Evolutionary conservation across 2,329 filamentous ascomycete genomes (phyloP).

Genomic region (Clarireedia homoeocarpa): DNA sequence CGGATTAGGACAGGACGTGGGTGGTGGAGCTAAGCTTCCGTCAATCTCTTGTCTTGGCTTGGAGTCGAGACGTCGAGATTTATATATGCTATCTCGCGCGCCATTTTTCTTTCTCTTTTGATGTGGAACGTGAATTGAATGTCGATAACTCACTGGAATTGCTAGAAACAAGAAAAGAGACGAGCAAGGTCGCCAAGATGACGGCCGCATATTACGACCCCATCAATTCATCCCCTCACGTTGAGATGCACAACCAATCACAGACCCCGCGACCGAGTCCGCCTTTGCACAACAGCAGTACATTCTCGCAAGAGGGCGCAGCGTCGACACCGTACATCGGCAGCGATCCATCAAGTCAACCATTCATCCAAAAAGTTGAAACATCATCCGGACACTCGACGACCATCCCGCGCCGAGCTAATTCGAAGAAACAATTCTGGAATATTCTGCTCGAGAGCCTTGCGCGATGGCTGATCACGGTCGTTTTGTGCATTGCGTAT

Average conservation of each 20-base stretch:
- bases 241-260: neutral
- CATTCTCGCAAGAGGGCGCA: neutral
- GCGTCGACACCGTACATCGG: neutral
- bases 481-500: conserved; percentile 21
- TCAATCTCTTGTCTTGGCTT: no score
- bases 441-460: conserved; percentile 21
- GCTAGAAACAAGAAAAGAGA: no score
- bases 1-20: no score
- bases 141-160: no score
- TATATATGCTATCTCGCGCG: no score
- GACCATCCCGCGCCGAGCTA: neutral
- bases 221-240: neutral
- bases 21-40: no score
- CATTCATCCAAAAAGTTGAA: neutral
- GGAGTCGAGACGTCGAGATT: no score
- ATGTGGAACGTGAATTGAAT: no score
- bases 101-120: no score
- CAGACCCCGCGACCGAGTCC: neutral
- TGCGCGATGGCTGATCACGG: conserved; percentile 19
- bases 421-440: conserved; percentile 21
- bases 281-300: neutral
- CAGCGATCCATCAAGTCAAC: neutral
- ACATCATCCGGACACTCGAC: neutral
- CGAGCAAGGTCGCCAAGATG: neutral
- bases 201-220: neutral